Conservation (phyloP, 2,329 filamentous ascomycete genomes). For the Penicillium sp. region DNA sequence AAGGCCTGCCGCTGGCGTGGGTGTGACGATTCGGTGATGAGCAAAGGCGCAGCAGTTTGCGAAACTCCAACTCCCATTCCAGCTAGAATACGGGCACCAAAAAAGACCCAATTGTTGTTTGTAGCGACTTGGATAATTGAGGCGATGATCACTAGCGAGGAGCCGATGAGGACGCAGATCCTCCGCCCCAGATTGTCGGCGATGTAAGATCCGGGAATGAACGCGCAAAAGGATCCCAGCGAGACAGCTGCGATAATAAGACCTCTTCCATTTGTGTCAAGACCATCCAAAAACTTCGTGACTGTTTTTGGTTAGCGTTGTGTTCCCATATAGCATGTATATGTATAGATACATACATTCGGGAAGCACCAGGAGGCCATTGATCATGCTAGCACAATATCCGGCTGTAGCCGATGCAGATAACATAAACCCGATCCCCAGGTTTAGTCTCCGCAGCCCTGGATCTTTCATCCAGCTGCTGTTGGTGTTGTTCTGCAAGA, state of each 20-base stretch:
- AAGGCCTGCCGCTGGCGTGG: slow-evolving; percentile 31
- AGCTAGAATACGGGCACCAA: slow-evolving; percentile 32
- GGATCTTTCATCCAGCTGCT: slow-evolving; percentile 12
- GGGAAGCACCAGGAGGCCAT: slow-evolving; percentile 24
- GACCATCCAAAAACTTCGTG: slow-evolving; percentile 13
- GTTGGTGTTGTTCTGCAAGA: slow-evolving; percentile 11
- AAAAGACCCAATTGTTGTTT: slow-evolving; percentile 25
- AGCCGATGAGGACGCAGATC: slow-evolving; percentile 46
- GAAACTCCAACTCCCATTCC: slow-evolving; percentile 41
- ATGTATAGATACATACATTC: slow-evolving; percentile 19
- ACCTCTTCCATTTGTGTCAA: slow-evolving; percentile 18
- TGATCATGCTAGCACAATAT: slow-evolving; percentile 29
- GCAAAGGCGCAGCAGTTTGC: slow-evolving; percentile 31
- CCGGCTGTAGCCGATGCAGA: slow-evolving; percentile 27
- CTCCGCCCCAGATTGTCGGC: slow-evolving; percentile 49
- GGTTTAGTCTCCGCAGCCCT: slow-evolving; percentile 22
- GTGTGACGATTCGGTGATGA: slow-evolving; percentile 33
- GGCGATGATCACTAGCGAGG: slow-evolving; percentile 29
- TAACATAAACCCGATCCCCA: slow-evolving; percentile 25
- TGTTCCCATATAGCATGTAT: not conserved
- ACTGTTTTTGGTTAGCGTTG: slow-evolving; percentile 15
- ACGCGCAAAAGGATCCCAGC: slow-evolving; percentile 22
- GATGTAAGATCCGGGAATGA: slow-evolving; percentile 26
- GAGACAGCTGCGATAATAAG: slow-evolving; percentile 28
- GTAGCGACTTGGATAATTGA: slow-evolving; percentile 27